A percentile compares a stretch with the other conserved stretches of the same genome.
phyloP scores from a whole-genome alignment of 352 stramenopile species.

The Phytophthora lateralis region DNA sequence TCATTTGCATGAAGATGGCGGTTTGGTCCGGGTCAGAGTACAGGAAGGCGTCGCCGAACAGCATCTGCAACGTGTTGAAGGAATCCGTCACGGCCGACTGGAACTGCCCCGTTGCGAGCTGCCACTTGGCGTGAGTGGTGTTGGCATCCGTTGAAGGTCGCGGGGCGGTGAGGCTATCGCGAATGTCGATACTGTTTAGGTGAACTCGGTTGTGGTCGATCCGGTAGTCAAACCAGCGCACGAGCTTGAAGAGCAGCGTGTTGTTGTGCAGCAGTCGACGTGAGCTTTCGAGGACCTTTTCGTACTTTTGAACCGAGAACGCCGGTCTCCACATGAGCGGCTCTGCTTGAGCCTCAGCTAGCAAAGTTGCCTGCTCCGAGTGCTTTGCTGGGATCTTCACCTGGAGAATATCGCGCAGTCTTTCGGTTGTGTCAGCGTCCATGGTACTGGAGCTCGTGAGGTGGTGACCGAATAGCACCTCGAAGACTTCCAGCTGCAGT shows the following conservation, averaged over 20 bases:
- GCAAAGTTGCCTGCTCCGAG: constrained; percentile 47
- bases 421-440: constrained; percentile 47
- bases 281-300: constrained; percentile 61
- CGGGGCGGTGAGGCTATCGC: constrained; percentile 26
- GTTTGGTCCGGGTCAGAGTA: constrained; percentile 81
- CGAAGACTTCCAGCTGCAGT: constrained; percentile 60
- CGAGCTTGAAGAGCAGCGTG: constrained; percentile 74
- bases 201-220: constrained; percentile 50
- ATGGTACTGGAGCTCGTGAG: constrained; percentile 53
- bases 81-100: constrained; percentile 56
- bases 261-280: constrained; percentile 80
- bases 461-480: constrained; percentile 69
- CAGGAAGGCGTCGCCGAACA: constrained; percentile 76
- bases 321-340: constrained; percentile 64
- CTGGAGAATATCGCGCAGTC: constrained; percentile 56
- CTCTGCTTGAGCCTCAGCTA: constrained; percentile 61
- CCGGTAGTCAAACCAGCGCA: constrained; percentile 70
- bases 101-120: constrained; percentile 50
- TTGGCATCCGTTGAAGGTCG: constrained; percentile 15
- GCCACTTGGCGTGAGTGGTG: constrained; percentile 49
- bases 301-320: constrained; percentile 76
- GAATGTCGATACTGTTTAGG: constrained; percentile 55
- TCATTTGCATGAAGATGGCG: constrained; percentile 86
- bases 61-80: constrained; percentile 65
- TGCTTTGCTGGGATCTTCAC: constrained; percentile 59